Evolutionary conservation across 352 stramenopile species (phyloP).

Genomic region (Aphanomyces astaci): DNA sequence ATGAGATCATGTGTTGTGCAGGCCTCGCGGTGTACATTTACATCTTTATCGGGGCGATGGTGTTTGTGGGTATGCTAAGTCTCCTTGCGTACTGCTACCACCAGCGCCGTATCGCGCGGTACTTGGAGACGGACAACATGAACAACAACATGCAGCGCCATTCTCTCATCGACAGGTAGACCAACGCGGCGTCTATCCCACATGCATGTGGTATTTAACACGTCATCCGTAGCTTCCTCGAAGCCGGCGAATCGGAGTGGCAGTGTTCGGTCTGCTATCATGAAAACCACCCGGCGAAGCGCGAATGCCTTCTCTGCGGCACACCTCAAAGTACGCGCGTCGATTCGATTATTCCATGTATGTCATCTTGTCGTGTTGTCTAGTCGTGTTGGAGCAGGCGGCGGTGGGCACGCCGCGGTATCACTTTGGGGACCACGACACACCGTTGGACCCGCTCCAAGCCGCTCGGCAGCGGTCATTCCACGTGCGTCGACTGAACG

Average conservation of each 20-base stretch:
- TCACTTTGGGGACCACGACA: background rate
- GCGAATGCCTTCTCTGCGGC: slow-evolving; percentile 75
- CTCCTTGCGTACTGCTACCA: slow-evolving; percentile 60
- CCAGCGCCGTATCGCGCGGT: slow-evolving; percentile 46
- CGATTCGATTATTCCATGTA: background rate
- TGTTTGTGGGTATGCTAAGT: slow-evolving; percentile 33
- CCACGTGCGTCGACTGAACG: slow-evolving; percentile 68
- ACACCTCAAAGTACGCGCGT: slow-evolving; percentile 57
- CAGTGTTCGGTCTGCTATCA: slow-evolving; percentile 79
- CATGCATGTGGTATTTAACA: background rate
- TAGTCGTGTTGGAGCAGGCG: slow-evolving; percentile 63
- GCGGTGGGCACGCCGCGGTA: slow-evolving; percentile 32
- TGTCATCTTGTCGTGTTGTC: background rate
- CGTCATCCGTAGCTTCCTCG: slow-evolving; percentile 39
- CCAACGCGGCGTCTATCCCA: background rate
- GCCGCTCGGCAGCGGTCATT: slow-evolving; percentile 62
- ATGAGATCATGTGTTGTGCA: background rate
- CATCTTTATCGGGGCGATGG: slow-evolving; percentile 60
- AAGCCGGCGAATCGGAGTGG: slow-evolving; percentile 64
- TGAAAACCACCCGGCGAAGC: slow-evolving; percentile 75
- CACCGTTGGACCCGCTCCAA: slow-evolving; percentile 26
- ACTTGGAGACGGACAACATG: slow-evolving; percentile 55
- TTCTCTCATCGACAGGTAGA: slow-evolving; percentile 61
- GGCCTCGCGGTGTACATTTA: slow-evolving; percentile 48
- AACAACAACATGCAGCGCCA: slow-evolving; percentile 86